phyloP scores from a whole-genome alignment of 352 stramenopile species.

The Phytophthora idaei region DNA sequence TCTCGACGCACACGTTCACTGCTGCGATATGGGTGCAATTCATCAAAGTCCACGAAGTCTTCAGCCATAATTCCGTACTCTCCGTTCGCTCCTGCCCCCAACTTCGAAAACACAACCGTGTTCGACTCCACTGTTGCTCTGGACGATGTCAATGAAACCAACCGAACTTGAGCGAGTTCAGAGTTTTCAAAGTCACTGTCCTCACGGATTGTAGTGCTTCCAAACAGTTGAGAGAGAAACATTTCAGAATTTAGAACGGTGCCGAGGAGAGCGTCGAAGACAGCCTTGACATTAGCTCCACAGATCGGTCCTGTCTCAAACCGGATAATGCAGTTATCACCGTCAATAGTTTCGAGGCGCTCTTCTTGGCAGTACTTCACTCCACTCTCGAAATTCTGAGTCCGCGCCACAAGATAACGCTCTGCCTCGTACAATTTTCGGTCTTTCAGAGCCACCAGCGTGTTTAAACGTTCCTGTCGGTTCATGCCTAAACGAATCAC shows the following conservation, averaged over 20 bases:
- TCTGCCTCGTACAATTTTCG: neutral
- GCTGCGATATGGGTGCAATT: neutral
- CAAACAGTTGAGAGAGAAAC: neutral
- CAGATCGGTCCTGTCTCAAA: neutral
- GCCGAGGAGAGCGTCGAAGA: neutral
- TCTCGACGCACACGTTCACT: neutral
- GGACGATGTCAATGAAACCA: neutral
- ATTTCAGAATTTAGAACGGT: neutral
- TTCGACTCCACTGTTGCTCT: neutral
- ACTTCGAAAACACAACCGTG: neutral
- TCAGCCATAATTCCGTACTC: neutral
- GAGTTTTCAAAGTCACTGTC: neutral
- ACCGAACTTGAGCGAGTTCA: neutral
- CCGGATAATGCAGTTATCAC: neutral
- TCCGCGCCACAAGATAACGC: neutral
- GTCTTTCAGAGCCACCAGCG: neutral
- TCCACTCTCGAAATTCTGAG: neutral
- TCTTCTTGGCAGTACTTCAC: neutral
- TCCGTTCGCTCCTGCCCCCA: neutral
- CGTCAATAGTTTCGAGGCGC: neutral
- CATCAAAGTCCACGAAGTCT: neutral
- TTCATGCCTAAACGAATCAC: constrained; percentile 30
- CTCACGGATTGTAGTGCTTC: neutral
- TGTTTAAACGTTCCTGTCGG: constrained; percentile 28
- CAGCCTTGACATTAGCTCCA: neutral